A percentile compares a stretch with the other conserved stretches of the same genome.
Evolutionary conservation across 2,329 filamentous ascomycete species (phyloP).

Genomic region (Spiromastix sp.): DNA sequence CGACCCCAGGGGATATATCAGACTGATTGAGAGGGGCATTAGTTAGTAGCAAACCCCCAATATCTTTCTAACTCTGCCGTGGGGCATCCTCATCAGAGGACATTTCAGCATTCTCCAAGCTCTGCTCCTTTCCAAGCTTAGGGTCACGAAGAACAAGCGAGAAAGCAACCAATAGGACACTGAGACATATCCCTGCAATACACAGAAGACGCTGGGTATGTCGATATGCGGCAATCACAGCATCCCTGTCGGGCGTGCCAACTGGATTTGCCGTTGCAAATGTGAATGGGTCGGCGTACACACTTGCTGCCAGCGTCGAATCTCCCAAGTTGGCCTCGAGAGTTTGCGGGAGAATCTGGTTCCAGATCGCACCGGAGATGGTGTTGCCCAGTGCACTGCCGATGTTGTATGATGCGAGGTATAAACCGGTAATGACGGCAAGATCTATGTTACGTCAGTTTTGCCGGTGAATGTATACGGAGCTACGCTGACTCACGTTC

Average conservation of each 20-base stretch:
- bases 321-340: conserved; percentile 33
- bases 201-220: conserved; percentile 39
- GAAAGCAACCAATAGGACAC: conserved; percentile 37
- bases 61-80: neutral
- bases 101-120: conserved; percentile 30
- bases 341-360: conserved; percentile 42
- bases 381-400: conserved; percentile 51
- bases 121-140: conserved; percentile 36
- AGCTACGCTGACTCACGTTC: conserved; percentile 25
- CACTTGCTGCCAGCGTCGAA: conserved; percentile 26
- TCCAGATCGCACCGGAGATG: conserved; percentile 54
- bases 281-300: conserved; percentile 34
- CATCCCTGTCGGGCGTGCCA: conserved; percentile 35
- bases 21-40: too few relatives aligned
- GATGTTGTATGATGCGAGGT: conserved; percentile 53
- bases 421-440: conserved; percentile 54
- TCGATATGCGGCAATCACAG: conserved; percentile 35
- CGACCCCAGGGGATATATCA: too few relatives aligned
- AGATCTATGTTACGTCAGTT: conserved; percentile 31
- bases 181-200: conserved; percentile 41
- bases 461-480: conserved; percentile 4
- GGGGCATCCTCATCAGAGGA: conserved; percentile 9
- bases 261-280: conserved; percentile 30
- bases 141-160: conserved; percentile 37
- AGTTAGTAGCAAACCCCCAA: too few relatives aligned